Percentiles rank a stretch among this genome's conserved stretches.
phyloP scores from a whole-genome alignment of 306 rosid species.

The Benincasa hispida region DNA sequence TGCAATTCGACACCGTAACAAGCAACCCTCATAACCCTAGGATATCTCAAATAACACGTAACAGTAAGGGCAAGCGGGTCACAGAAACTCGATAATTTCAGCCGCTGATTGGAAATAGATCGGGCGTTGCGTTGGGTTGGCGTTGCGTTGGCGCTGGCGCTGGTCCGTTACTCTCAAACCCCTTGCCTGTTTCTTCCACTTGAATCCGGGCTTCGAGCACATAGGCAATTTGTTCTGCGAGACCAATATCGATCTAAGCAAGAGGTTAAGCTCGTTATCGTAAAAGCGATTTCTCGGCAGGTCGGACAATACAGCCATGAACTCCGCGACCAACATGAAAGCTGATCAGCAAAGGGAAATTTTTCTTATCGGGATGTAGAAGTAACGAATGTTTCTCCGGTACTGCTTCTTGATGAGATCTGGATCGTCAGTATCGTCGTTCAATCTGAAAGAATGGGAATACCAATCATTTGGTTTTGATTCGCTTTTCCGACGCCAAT shows the following conservation, averaged over 20 bases:
- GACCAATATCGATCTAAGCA: conserved; percentile 35
- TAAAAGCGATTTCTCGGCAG: conserved; percentile 32
- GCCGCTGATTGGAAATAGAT: conserved; percentile 15
- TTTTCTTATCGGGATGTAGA: conserved; percentile 78
- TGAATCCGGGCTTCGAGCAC: conserved; percentile 35
- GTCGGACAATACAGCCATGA: conserved; percentile 70
- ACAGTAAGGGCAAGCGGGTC: conserved; percentile 96
- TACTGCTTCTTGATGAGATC: conserved; percentile 52
- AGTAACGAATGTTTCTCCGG: conserved; percentile 65
- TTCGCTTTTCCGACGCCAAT: conserved; percentile 43
- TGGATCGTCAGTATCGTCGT: conserved; percentile 37
- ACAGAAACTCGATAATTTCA: conserved; percentile 48
- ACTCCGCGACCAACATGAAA: conserved; percentile 59
- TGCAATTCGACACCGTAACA: conserved; percentile 71
- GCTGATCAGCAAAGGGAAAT: conserved; percentile 57
- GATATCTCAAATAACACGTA: conserved; percentile 58
- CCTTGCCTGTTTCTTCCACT: conserved; percentile 4
- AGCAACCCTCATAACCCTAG: conserved; percentile 60
- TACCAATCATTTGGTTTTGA: conserved; percentile 68
- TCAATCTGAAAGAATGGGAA: conserved; percentile 55
- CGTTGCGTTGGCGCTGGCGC: background rate
- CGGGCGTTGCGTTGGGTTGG: no score
- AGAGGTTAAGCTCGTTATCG: conserved; percentile 41
- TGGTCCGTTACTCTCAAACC: background rate
- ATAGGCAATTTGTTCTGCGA: conserved; percentile 46